Percentiles rank a stretch among this genome's conserved stretches.
Conservation (phyloP, 192 early-diverging fungal species). For the Backusella australiensis region DNA sequence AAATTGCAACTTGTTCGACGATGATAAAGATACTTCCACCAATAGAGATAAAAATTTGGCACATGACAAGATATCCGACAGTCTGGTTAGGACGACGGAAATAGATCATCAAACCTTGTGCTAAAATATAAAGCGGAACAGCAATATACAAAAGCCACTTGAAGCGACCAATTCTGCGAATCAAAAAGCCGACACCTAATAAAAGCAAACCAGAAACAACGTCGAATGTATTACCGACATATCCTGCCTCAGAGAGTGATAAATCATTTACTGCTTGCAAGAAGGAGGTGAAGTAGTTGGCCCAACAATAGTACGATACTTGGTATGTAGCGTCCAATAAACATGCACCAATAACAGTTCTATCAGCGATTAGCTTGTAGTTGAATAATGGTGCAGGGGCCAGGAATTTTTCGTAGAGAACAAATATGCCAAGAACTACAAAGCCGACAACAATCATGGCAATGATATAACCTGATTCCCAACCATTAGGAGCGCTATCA, state of each 20-base stretch:
- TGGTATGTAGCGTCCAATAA: slow-evolving; percentile 1
- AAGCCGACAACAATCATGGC: not conserved
- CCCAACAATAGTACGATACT: not conserved
- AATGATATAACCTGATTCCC: not conserved
- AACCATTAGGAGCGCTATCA: not conserved
- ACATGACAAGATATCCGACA: not conserved
- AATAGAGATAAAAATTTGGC: slow-evolving; percentile 11
- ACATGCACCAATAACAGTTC: not conserved
- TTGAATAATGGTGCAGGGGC: not conserved
- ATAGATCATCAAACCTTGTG: slow-evolving; percentile 3
- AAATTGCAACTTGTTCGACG: slow-evolving; percentile 4
- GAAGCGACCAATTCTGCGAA: not conserved
- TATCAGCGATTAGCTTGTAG: not conserved
- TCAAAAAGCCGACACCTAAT: not conserved
- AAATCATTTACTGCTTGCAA: not conserved
- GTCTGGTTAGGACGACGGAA: not conserved
- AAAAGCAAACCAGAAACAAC: not conserved
- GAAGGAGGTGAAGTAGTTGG: not conserved
- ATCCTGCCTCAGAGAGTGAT: not conserved
- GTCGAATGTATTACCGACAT: not conserved
- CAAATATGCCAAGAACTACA: not conserved
- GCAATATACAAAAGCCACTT: not conserved
- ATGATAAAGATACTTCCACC: slow-evolving; percentile 14
- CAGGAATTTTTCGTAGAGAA: not conserved
- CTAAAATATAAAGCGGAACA: not conserved